Evolutionary conservation across 441 rosid species (phyloP).

Genomic region (Brassica hybrid): DNA sequence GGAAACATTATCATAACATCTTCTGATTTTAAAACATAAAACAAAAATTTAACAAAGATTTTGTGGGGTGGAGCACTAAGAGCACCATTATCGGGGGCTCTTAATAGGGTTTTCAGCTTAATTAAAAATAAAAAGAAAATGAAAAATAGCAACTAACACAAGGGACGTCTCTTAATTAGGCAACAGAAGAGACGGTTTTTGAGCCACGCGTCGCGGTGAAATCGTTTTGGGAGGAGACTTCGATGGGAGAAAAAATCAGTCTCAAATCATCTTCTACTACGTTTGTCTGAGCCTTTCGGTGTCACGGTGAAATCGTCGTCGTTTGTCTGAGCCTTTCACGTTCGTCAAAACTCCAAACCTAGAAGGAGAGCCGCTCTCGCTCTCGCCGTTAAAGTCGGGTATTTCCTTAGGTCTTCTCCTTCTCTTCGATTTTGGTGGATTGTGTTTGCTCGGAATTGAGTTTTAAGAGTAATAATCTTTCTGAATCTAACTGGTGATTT

Average conservation of each 20-base stretch:
- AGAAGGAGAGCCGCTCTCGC: conserved; percentile 95
- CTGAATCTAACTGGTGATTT: conserved; percentile 23
- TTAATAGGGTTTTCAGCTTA: too few relatives aligned
- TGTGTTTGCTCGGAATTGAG: neutral
- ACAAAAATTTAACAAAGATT: conserved; percentile 35
- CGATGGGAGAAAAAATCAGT: too few relatives aligned
- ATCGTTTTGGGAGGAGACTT: too few relatives aligned
- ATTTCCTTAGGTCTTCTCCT: conserved; percentile 30
- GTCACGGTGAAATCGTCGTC: conserved; percentile 74
- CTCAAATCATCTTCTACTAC: too few relatives aligned
- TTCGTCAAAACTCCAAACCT: conserved; percentile 87
- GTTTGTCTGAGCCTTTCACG: conserved; percentile 88
- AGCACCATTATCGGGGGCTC: too few relatives aligned
- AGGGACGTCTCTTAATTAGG: too few relatives aligned
- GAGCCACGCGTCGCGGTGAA: too few relatives aligned
- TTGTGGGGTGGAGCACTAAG: conserved; percentile 45
- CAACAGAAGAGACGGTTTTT: too few relatives aligned
- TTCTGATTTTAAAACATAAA: conserved; percentile 10
- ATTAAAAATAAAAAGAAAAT: too few relatives aligned
- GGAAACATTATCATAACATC: conserved; percentile 46
- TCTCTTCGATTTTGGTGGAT: conserved; percentile 24
- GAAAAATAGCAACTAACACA: too few relatives aligned
- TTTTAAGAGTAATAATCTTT: neutral
- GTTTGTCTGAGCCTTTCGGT: conserved; percentile 68
- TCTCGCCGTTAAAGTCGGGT: conserved; percentile 92